Base-by-base conservation (phyloP, 2,329 filamentous ascomycete species). In the Escovopsis sp. region DNA sequence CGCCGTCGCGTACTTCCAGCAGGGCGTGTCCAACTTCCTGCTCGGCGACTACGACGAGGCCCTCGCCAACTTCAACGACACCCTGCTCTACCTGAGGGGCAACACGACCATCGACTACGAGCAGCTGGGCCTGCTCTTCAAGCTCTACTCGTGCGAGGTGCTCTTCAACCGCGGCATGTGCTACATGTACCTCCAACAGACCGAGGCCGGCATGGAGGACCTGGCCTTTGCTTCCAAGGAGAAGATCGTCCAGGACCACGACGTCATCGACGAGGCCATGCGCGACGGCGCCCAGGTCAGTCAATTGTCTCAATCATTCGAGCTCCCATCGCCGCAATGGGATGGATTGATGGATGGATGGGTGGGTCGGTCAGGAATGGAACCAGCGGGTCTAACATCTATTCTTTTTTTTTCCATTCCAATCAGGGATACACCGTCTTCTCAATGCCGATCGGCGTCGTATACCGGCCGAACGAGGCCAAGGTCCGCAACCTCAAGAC, bases 21-120 rank as follows among this genome's bases (percentile, higher is more conserved):
- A 96, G 63, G 91, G 91, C 36, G 91, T 98, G 15, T 96, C 91
- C 43, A 98, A 96, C 61, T 98, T 98, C 62, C 70, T 98, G 40
- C 77, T 96, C 43, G 89, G 89, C 46, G 91, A 98, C 59, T 96
- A 96, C 53, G 88, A 96, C 60, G 91, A 96, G 62, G 91, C 91
- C 15, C 70, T 96, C 47, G 88, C 88, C 52, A 96, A 96, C 65
- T 98, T 98, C 73, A 98, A 98, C 67, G 91, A 98, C 58, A 95
- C 91, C 0, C 70, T 98, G 35, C 69, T 95, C 36, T 96, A 96
- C 62, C 74, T 98, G 38, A 78, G 91, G 56, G 91, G 91, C 48
- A 96, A 98, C 67, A 88, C 86, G 44, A 85, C 91, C 66, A 98
- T 98, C 63, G 88, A 98, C 63, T 98, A 98, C 62, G 86, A 94